Percentiles rank a stretch among this genome's conserved stretches.
Conservation (phyloP, 805 yeast species). For the Cyberlindnera saturnus region DNA sequence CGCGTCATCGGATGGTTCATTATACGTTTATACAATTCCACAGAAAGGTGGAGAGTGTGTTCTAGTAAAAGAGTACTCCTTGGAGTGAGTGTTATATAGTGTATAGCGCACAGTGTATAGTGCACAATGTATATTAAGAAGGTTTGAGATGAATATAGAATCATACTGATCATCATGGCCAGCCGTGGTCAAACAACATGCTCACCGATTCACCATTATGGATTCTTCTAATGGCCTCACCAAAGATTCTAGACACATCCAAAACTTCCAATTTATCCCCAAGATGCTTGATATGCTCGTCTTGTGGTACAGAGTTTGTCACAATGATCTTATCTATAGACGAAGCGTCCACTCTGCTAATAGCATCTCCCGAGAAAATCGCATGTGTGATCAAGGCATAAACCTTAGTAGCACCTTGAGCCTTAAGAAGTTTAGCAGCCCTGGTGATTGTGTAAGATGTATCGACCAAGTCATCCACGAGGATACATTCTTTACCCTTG, state of each 20-base stretch:
- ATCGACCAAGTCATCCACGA: conserved; percentile 90
- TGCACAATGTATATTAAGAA: not conserved
- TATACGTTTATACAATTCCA: conserved; percentile 50
- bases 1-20: conserved; percentile 38
- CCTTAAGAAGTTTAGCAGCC: conserved; percentile 87
- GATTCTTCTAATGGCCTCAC: conserved; percentile 92
- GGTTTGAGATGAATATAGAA: not conserved
- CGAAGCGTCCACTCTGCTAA: conserved; percentile 58
- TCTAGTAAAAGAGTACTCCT: conserved; percentile 43
- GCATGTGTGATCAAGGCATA: conserved; percentile 92
- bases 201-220: conserved; percentile 97
- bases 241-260: conserved; percentile 84
- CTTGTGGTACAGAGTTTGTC: conserved; percentile 89
- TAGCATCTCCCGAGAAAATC: conserved; percentile 86
- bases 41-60: conserved; percentile 65
- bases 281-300: conserved; percentile 41
- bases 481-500: conserved; percentile 74
- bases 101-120: too few relatives aligned
- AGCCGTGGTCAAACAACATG: conserved; percentile 82
- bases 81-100: conserved; percentile 5
- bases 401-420: conserved; percentile 85
- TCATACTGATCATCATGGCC: conserved; percentile 21
- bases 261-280: conserved; percentile 70
- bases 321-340: conserved; percentile 80
- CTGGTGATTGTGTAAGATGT: conserved; percentile 88